Evolutionary conservation across 2,329 filamentous ascomycete species (phyloP).

Genomic region (Bimuria novae-zelandiae): DNA sequence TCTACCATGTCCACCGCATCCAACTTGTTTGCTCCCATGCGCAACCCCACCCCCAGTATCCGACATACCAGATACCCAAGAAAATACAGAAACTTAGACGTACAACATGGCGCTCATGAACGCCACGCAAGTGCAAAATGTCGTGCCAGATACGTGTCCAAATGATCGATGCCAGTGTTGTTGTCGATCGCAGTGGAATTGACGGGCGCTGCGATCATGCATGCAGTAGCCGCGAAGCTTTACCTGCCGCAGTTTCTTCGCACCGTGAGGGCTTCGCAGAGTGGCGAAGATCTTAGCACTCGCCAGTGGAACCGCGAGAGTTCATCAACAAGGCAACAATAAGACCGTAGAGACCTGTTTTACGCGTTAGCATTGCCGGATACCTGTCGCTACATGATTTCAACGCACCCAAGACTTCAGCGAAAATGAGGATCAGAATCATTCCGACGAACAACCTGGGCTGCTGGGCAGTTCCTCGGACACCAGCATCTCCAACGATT

Average conservation of each 20-base stretch:
- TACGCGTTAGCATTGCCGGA: conserved; percentile 10
- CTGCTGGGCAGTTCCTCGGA: conserved; percentile 82
- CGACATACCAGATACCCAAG: conserved; percentile 8
- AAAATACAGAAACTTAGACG: conserved; percentile 44
- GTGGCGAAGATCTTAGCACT: neutral
- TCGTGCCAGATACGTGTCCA: conserved; percentile 28
- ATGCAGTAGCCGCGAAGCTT: conserved; percentile 22
- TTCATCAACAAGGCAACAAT: conserved; percentile 99
- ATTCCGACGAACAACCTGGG: conserved; percentile 92
- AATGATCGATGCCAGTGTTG: conserved; percentile 23
- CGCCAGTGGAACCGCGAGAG: conserved; percentile 64
- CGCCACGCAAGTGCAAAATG: conserved; percentile 31
- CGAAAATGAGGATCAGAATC: conserved; percentile 99
- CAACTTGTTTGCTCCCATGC: conserved; percentile 6
- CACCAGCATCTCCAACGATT: conserved; percentile 77
- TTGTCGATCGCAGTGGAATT: conserved; percentile 35
- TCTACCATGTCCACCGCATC: conserved; percentile 32
- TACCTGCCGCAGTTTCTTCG: conserved; percentile 42
- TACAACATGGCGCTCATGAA: conserved; percentile 39
- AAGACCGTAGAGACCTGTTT: conserved; percentile 90
- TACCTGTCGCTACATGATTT: too few species aligned
- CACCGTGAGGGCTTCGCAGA: too few species aligned
- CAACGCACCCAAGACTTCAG: conserved; percentile 89
- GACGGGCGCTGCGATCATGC: conserved; percentile 35
- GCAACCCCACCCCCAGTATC: conserved; percentile 8